phyloP scores from a whole-genome alignment of 768 basidiomycete species.

The Dacryopinax primogenitus region DNA sequence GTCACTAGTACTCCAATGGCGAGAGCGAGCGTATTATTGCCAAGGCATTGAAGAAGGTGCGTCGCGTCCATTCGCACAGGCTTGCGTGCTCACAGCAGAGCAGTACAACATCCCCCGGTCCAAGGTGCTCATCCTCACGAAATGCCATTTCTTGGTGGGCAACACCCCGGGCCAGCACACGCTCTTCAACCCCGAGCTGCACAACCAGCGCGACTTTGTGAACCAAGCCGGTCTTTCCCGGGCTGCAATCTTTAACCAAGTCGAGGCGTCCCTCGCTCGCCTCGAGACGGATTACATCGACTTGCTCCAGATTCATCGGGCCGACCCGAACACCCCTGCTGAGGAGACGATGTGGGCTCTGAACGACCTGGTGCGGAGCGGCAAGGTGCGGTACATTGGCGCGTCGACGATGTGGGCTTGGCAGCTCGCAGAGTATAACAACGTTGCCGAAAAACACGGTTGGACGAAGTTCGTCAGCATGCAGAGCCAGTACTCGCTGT shows the following conservation, averaged over 20 bases:
- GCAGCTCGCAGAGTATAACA: constrained; percentile 30
- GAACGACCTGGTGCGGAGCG: constrained; percentile 51
- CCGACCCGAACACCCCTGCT: constrained; percentile 28
- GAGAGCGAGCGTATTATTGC: constrained; percentile 30
- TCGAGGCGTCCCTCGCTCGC: constrained; percentile 8
- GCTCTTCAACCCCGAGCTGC: constrained; percentile 9
- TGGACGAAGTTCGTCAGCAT: constrained; percentile 20
- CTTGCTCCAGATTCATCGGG: constrained; percentile 31
- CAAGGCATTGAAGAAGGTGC: constrained; percentile 30
- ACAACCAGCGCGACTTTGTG: constrained; percentile 19
- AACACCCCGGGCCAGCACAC: not conserved
- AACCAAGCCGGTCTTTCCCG: constrained; percentile 29
- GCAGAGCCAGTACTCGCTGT: constrained; percentile 18
- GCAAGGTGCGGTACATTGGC: constrained; percentile 48
- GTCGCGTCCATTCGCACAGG: constrained; percentile 6
- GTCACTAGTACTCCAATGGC: constrained; percentile 26
- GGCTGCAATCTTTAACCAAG: constrained; percentile 26
- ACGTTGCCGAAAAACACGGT: constrained; percentile 21
- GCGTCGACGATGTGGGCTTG: constrained; percentile 46
- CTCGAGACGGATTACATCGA: constrained; percentile 13
- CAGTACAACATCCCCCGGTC: constrained; percentile 27
- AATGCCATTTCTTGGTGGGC: constrained; percentile 20
- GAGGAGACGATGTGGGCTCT: constrained; percentile 52
- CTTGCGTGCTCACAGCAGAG: not conserved
- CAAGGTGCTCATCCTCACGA: constrained; percentile 26